phyloP scores from a whole-genome alignment of 306 rosid species.

The Medicago ruthenica region DNA sequence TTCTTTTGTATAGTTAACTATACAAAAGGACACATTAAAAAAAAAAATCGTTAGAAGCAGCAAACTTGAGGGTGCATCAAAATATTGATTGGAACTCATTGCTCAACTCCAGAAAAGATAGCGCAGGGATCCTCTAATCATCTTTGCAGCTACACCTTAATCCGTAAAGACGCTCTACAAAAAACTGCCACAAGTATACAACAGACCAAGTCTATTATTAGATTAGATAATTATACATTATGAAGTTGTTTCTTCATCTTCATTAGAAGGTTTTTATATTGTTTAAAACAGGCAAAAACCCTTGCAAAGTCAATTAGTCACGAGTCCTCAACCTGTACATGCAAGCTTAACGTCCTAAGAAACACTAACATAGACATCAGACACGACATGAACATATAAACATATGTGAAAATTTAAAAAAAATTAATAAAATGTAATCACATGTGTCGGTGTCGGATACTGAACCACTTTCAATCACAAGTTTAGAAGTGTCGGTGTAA shows the following conservation, averaged over 20 bases:
- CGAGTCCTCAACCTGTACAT: too few species aligned
- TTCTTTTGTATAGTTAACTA: conserved; percentile 1
- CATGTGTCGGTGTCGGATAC: too few species aligned
- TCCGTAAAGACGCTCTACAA: conserved; percentile 23
- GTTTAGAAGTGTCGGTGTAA: too few species aligned
- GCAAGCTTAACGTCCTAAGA: too few species aligned
- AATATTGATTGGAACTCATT: background rate
- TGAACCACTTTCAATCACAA: too few species aligned
- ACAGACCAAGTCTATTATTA: background rate
- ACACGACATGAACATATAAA: too few species aligned
- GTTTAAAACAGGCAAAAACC: background rate
- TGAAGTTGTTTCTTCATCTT: background rate
- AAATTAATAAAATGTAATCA: too few species aligned
- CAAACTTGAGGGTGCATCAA: conserved; percentile 1
- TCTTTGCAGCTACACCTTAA: conserved; percentile 15
- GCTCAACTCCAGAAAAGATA: background rate
- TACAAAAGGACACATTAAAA: conserved; percentile 18
- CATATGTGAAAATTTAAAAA: too few species aligned
- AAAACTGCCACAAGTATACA: conserved; percentile 47
- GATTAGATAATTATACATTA: background rate
- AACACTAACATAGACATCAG: too few species aligned
- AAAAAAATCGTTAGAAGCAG: background rate
- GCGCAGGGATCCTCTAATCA: conserved; percentile 26
- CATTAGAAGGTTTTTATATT: background rate
- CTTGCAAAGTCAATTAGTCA: background rate